Evolutionary conservation across 1,284 basidiomycete species (phyloP), one percentile per base, ranked within the genome.

Genomic region (Cutaneotrichosporon sp.): DNA sequence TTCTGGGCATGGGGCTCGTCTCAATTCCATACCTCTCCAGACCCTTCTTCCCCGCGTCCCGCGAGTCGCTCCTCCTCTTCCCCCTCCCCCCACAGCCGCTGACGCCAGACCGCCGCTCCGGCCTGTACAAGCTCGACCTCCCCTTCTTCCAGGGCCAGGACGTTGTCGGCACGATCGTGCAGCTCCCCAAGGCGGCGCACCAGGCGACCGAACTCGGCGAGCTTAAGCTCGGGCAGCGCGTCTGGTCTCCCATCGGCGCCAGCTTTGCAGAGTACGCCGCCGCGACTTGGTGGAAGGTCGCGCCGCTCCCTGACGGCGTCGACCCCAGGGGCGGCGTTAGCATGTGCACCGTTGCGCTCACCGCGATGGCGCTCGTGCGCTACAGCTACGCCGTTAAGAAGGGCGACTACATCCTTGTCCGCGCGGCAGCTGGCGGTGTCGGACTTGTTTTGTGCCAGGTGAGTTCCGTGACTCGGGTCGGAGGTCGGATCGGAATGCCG

Each of bases 371-470:
- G 0, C 89, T 95, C 72, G 84, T 90, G 68, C 87, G 88, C 58
- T 93, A 97, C 76, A 86, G 91, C 3, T 91, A 97, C 76, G 81
- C 86, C 38, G 89, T 96, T 61, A 85, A 94, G 79, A 75, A 80
- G 66, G 83, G 82, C 7, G 83, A 86, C 69, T 83, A 75, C 70
- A 74, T 82, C 8, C 72, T 83, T 52, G 72, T 97, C 16, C 91
- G 96, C 76, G 95, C 96, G 14, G 87, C 96, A 18, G 94, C 96
- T 0, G 96, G 96, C 31, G 86, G 86, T 16, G 81, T 86, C 0
- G 86, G 86, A 0, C 74, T 84, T 0, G 70, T 84, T 14, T 76
- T 86, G 7, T 81, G 79, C 55, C 85, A 86, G 73, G 79, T 83
- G 68, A 69, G 71, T 69, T 32, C 42, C 3, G 5, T 46, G 42